phyloP scores from a whole-genome alignment of 352 stramenopile species.

The Pythium scleroteichum region DNA sequence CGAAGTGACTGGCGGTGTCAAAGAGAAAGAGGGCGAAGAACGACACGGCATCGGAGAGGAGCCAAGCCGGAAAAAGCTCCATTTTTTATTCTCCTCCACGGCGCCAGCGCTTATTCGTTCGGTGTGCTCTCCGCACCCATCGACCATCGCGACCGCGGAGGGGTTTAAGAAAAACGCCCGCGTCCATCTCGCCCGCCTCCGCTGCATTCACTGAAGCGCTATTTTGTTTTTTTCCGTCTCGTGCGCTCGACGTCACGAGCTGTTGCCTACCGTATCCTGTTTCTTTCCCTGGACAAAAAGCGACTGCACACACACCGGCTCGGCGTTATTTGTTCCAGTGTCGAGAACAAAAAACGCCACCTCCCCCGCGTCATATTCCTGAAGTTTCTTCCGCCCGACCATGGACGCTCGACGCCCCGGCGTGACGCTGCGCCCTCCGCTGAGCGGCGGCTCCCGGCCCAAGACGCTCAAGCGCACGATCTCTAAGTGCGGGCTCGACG shows the following conservation, averaged over 20 bases:
- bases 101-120: not conserved
- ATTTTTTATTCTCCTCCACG: constrained; percentile 14
- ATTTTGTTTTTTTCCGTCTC: too few relatives aligned
- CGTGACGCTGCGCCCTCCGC: constrained; percentile 17
- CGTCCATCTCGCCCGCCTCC: too few relatives aligned
- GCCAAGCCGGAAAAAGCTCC: constrained; percentile 4
- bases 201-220: too few relatives aligned
- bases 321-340: not conserved
- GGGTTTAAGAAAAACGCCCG: constrained; percentile 1
- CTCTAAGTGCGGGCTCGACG: constrained; percentile 72
- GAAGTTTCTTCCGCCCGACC: constrained; percentile 3
- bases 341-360: constrained; percentile 8
- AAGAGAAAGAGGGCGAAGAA: constrained; percentile 6
- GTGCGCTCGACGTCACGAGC: too few relatives aligned
- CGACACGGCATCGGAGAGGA: not conserved
- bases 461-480: constrained; percentile 71
- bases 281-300: not conserved
- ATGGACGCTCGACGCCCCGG: constrained; percentile 21
- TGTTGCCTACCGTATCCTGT: not conserved
- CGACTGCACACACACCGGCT: not conserved
- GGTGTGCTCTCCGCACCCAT: not conserved
- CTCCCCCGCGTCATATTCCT: constrained; percentile 11
- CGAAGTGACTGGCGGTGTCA: not conserved
- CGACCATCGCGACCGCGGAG: not conserved
- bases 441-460: not conserved